Evolutionary conservation across 23 red algal genomes (phyloP), one percentile per base, ranked within the genome.

Genomic region (Gracilaria gracilis): DNA sequence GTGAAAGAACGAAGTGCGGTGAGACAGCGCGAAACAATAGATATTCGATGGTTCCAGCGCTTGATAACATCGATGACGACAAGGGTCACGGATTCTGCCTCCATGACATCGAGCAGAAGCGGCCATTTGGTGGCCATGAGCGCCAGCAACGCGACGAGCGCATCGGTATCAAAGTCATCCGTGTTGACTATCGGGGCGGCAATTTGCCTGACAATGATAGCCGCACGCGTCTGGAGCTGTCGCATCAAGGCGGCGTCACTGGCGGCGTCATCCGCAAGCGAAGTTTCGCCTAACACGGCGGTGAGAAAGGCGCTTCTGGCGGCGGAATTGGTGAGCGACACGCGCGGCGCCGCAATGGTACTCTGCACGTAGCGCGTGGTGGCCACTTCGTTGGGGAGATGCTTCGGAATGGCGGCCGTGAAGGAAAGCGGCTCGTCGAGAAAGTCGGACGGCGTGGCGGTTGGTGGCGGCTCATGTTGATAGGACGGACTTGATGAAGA

Each of bases 1-100:
- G 35, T 37, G 65, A 86, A 57, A 0, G 65, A n/a, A 28, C 82
- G 82, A 33, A 86, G 38, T 5, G 65, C 64, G 50, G 62, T 73
- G 5, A 86, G 21, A 32, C 34, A n/a, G 40, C 64, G 82, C 0
- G 82, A 20, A 3, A 73, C 62, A 48, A 85, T 44, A 19, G 81
- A 49, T 27, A 39, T 6, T 9, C 61, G 59, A 44, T 27, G 25
- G 32, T 7, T 19, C 24, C 23, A 66, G 33, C 61, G 57, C 15
- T 34, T 42, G 27, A 84, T 62, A 40, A 32, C 31, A 8, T 46
- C 27, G 9, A 62, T 28, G 80, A 84, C 61, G 38, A 66, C 33
- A 25, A 19, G 21, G 24, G 59, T 62, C 24, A 58, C 23, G 16
- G 15, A n/a, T n/a, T 19, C 54, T 4, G 54, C 54, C 4, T 19